Evolutionary conservation across 1,284 basidiomycete species (phyloP), one percentile per base, ranked within the genome.

Genomic region (Sanguinoderma infundibulare): DNA sequence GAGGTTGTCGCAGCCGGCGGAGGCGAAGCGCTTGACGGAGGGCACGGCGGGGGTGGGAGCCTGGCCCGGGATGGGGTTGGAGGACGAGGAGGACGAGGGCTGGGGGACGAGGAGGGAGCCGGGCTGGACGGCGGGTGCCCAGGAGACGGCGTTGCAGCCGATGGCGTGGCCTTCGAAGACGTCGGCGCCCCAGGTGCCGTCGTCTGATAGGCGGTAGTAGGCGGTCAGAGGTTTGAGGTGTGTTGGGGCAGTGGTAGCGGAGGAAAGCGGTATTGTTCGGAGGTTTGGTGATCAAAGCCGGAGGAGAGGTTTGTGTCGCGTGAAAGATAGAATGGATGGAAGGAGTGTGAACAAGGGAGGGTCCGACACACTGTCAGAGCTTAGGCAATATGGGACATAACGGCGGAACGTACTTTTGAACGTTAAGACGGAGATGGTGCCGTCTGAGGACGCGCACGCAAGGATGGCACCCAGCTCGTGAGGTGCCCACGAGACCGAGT

Each of bases 401-500:
- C 6, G 20, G 28, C 38, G 15, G 38, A 2, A 82, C 87, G 66
- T 69, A 96, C 95, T 94, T 86, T 98, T 97, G 83, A 99, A 99
- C 7, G 93, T 95, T 62, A 99, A 81, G 28, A 99, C 96, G 8
- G 97, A 98, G 54, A 99, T 87, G 75, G 98, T 98, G 66, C 97
- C 97, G 74, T 99, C 97, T 2, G 95, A 98, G n/a, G 94, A 97
- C 1, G 97, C 97, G 72, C 97, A 99, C 1, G 96, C 96, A 49
- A 99, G 85, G 68, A 98, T 96, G 0, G 98, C 95, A 57, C 98
- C 97, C 14, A 98, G 87, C 75, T 98, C 97, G 70, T 98, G 95
- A 1, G 98, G 96, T 35, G 97, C 96, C 97, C 98, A 99, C 0
- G 95, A 94, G 39, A 99, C 93, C 0, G 96, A 96, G 78, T 99